Percentiles rank a stretch among this genome's conserved stretches.
phyloP scores from a whole-genome alignment of 805 yeast genomes.

The Cyberlindnera americana region DNA sequence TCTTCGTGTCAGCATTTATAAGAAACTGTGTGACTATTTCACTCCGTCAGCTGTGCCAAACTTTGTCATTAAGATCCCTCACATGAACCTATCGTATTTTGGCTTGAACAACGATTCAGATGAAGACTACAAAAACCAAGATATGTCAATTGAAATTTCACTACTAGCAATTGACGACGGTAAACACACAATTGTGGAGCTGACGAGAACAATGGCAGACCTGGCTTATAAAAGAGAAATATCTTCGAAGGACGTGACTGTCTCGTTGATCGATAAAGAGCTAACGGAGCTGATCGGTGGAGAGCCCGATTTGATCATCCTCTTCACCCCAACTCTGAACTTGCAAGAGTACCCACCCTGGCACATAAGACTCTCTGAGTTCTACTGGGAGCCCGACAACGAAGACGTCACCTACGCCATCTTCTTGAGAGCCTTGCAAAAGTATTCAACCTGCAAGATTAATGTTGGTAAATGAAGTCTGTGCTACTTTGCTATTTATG shows the following conservation, averaged over 20 bases:
- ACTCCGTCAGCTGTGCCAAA: conserved; percentile 67
- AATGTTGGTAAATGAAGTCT: conserved; percentile 72
- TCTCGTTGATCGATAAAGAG: conserved; percentile 72
- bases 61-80: conserved; percentile 64
- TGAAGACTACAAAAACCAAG: conserved; percentile 30
- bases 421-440: conserved; percentile 71
- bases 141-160: conserved; percentile 56
- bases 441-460: conserved; percentile 75
- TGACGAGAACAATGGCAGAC: conserved; percentile 82
- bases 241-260: conserved; percentile 61
- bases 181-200: conserved; percentile 81
- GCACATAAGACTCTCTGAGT: conserved; percentile 89
- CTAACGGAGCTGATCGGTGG: conserved; percentile 70
- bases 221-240: conserved; percentile 61
- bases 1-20: conserved; percentile 51
- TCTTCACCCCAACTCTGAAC: conserved; percentile 84
- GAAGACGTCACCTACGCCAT: conserved; percentile 77
- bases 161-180: conserved; percentile 80
- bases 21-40: conserved; percentile 65
- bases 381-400: conserved; percentile 89
- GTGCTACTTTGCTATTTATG: neutral
- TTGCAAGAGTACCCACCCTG: conserved; percentile 97
- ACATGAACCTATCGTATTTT: conserved; percentile 47
- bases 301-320: conserved; percentile 88
- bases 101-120: conserved; percentile 35